Evolutionary conservation across 2,329 filamentous ascomycete genomes (phyloP).

Genomic region (Pseudopyricularia cyperi): DNA sequence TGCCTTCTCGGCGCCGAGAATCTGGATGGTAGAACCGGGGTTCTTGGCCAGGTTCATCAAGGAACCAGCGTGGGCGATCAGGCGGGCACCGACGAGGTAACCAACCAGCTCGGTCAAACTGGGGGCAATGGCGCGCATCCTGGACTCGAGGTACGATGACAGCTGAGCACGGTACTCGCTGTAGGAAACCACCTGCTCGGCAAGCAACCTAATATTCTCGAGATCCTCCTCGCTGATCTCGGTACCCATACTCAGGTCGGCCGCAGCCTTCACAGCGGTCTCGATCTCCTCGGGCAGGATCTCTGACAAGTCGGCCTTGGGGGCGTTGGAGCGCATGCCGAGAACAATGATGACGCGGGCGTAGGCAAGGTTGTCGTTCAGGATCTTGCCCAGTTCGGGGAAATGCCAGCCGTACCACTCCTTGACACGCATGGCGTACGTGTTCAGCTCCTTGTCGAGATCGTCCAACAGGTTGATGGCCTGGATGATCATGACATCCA

Average conservation of each 20-base stretch:
- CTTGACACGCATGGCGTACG: constrained; percentile 97
- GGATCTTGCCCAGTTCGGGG: constrained; percentile 91
- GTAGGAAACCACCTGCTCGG: constrained; percentile 86
- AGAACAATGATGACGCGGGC: constrained; percentile 76
- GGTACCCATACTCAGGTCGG: constrained; percentile 96
- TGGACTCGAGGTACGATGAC: constrained; percentile 74
- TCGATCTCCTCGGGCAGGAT: constrained; percentile 95
- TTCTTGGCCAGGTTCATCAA: constrained; percentile 91
- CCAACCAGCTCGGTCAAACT: constrained; percentile 91
- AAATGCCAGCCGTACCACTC: constrained; percentile 99
- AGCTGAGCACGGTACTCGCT: constrained; percentile 83
- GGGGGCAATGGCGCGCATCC: constrained; percentile 94
- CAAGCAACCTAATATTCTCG: constrained; percentile 81
- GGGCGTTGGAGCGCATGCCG: constrained; percentile 75
- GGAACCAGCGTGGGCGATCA: constrained; percentile 90
- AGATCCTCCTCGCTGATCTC: constrained; percentile 90
- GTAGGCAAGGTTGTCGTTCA: constrained; percentile 95
- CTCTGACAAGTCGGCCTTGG: constrained; percentile 67
- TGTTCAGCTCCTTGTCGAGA: constrained; percentile 96
- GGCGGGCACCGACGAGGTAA: constrained; percentile 82
- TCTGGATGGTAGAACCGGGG: constrained; percentile 91
- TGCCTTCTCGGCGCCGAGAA: constrained; percentile 96
- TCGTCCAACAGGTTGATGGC: constrained; percentile 90
- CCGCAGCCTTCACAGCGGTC: constrained; percentile 77
- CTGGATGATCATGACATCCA: constrained; percentile 99